Percentiles rank a stretch among this genome's conserved stretches.
These are phyloP conservation scores for Phytophthora cryptogea DNA, from an alignment of 352 stramenopile genomes.

Conservation along the genomic window DNA sequence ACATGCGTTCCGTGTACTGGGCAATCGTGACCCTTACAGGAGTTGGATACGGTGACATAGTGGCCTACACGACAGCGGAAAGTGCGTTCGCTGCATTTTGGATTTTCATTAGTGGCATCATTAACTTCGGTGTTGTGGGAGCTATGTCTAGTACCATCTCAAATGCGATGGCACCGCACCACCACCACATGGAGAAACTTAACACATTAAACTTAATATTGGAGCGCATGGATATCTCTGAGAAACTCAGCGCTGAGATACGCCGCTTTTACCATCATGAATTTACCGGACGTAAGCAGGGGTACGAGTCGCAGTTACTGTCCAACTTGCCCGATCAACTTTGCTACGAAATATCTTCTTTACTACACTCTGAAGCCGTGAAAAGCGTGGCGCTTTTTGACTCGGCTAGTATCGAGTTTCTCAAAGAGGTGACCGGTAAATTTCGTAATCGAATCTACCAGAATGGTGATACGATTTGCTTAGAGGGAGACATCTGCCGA, in stretches of 20 bases:
- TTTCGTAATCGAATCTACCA: constrained; percentile 76
- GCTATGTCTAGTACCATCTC: constrained; percentile 84
- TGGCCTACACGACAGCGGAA: constrained; percentile 72
- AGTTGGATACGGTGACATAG: constrained; percentile 79
- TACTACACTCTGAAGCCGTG: constrained; percentile 66
- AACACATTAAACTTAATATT: constrained; percentile 71
- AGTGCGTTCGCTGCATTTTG: constrained; percentile 72
- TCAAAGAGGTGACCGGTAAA: constrained; percentile 79
- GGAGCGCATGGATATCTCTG: constrained; percentile 62
- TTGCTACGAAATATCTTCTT: constrained; percentile 75
- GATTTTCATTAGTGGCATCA: constrained; percentile 74
- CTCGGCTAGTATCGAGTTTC: constrained; percentile 65
- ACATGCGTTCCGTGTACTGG: constrained; percentile 79
- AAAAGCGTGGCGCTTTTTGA: constrained; percentile 66
- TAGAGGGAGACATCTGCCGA: constrained; percentile 71
- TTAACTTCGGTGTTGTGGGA: constrained; percentile 82
- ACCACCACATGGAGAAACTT: constrained; percentile 76
- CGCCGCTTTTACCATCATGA: constrained; percentile 78
- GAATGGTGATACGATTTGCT: constrained; percentile 65
- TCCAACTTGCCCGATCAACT: constrained; percentile 72
- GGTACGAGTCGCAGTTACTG: constrained; percentile 75
- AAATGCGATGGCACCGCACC: constrained; percentile 62
- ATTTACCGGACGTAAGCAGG: constrained; percentile 58
- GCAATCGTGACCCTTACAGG: constrained; percentile 69
- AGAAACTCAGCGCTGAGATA: constrained; percentile 62